Conservation (phyloP, 78 protist species). For the Tieghemostelium lacteum region DNA sequence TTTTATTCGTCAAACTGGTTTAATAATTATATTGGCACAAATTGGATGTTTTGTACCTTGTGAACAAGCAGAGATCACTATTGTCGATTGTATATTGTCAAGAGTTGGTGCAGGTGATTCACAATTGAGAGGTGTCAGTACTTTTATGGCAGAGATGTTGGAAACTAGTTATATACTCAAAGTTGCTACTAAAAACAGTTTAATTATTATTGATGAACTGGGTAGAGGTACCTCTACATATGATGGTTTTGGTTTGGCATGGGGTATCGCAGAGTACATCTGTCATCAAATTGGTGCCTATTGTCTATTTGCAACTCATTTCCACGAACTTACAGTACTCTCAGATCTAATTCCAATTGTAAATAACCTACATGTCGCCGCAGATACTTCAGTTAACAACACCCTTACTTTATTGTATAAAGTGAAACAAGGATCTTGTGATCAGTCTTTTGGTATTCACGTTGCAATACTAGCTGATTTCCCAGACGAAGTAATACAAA, state of each 20-base stretch:
- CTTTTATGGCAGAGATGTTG: slow-evolving; percentile 99
- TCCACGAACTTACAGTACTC: slow-evolving; percentile 94
- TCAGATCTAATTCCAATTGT: slow-evolving; percentile 38
- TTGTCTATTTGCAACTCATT: slow-evolving; percentile 97
- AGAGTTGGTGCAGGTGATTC: slow-evolving; percentile 99
- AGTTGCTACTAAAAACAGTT: slow-evolving; percentile 90
- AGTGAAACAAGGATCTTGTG: slow-evolving; percentile 91
- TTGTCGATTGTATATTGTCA: slow-evolving; percentile 92
- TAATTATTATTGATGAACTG: slow-evolving; percentile 98
- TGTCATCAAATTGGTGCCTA: slow-evolving; percentile 74
- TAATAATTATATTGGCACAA: slow-evolving; percentile 97
- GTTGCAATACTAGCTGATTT: slow-evolving; percentile 93
- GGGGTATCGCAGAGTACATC: slow-evolving; percentile 95
- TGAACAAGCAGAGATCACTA: slow-evolving; percentile 54
- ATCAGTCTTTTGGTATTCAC: slow-evolving; percentile 94
- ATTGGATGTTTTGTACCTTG: slow-evolving; percentile 99
- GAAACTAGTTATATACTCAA: slow-evolving; percentile 95
- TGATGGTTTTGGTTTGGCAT: slow-evolving; percentile 99
- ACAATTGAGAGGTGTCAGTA: slow-evolving; percentile 95
- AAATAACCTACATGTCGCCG: slow-evolving; percentile 87
- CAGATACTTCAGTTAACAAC: slow-evolving; percentile 49
- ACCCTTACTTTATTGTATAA: slow-evolving; percentile 83
- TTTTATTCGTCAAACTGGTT: slow-evolving; percentile 87
- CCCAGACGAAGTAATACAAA: slow-evolving; percentile 72
- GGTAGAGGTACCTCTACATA: slow-evolving; percentile 99